Evolutionary conservation across 345 rosid genomes (phyloP), one percentile per base, ranked within the genome.

Genomic region (Conringia planisiliqua): DNA sequence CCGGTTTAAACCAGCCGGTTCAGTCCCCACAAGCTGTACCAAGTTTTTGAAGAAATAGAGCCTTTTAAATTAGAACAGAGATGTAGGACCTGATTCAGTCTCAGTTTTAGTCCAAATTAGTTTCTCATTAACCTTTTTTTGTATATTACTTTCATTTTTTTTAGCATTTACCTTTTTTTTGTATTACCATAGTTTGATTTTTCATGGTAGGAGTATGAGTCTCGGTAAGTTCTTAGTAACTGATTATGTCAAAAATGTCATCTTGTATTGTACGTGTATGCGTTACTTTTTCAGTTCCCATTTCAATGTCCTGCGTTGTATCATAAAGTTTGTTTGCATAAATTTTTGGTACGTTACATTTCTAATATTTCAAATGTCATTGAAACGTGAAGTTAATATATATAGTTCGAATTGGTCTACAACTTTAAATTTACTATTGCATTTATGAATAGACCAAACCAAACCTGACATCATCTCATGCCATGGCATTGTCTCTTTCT

Each of bases 21-120:
- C 72, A 78, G 79, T 65, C 70, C 35, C 62, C 78, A 4, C 65
- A 22, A 22, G 80, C 74, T 17, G 87, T 84, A 26, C 81, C 89
- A 38, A 88, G 88, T 82, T 92, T 87, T 87, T 86, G 90, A 82
- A 68, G 66, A 48, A 43, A 52, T 77, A 70, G 76, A 65, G 80
- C 39, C 14, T 55, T 10, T 63, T 70, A 62, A 59, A 47, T 70
- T 70, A 76, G 75, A 63, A 39, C 70, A 77, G 80, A 64, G 42
- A 47, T 62, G 59, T 77, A 70, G 80, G 76, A 64, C 71, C 61
- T 58, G 66, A 70, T 70, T 77, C 55, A 56, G 72, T 70, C 36
- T 70, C 36, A 20, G 48, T 39, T 33, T 56, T 75, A 77, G 55
- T 51, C 67, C 32, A 14, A 29, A 17, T 56, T 70, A 70, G 80